Percentiles rank a stretch among this genome's conserved stretches.
These are phyloP conservation scores for Aspergillus spinulosporus DNA, from an alignment of 2,329 filamentous ascomycete species.

Conservation along the genomic window DNA sequence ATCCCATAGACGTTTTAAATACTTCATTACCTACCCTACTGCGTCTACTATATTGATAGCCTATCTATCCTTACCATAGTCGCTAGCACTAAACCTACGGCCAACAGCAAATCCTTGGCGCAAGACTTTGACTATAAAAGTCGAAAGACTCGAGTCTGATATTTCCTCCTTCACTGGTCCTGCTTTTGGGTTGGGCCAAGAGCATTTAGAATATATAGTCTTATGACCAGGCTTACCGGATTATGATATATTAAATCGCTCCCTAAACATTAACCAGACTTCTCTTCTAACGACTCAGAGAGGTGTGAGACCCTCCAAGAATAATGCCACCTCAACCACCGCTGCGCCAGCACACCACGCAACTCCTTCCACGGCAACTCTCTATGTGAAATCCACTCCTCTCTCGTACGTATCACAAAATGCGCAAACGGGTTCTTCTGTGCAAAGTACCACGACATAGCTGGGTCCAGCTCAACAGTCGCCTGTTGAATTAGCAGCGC, in stretches of 20 bases:
- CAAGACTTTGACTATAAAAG: too few species aligned
- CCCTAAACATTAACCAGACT: background rate
- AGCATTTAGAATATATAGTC: background rate
- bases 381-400: background rate
- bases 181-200: too few species aligned
- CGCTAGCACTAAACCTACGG: too few species aligned
- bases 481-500: background rate
- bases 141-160: too few species aligned
- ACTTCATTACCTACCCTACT: too few species aligned
- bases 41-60: too few species aligned
- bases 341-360: background rate
- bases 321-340: slow-evolving; percentile 2
- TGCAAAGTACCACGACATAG: slow-evolving; percentile 1
- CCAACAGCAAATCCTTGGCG: too few species aligned
- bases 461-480: background rate
- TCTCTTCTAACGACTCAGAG: background rate
- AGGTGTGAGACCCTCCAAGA: background rate
- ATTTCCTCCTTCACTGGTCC: too few species aligned
- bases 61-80: too few species aligned
- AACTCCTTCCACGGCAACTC: background rate
- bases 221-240: background rate
- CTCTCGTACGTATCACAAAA: background rate
- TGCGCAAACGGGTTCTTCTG: background rate
- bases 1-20: too few species aligned
- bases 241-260: background rate